Conservation (phyloP, 2,329 filamentous ascomycete species). For the Aspergillus fumigatus region DNA sequence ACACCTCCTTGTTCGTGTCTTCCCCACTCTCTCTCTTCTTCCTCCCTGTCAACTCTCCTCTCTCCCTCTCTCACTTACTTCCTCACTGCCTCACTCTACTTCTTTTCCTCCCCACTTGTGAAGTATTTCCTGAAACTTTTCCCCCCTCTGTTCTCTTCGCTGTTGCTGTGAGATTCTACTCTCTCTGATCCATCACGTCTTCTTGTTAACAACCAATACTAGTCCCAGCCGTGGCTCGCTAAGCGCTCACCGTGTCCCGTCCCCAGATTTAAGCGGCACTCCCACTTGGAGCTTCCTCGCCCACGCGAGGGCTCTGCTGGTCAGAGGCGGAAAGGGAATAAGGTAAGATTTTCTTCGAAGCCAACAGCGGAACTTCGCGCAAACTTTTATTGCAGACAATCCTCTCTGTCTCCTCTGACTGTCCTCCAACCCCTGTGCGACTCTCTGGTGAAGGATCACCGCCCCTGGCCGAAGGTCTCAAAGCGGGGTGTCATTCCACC, state of each 20-base stretch:
- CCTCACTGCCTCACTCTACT: not conserved
- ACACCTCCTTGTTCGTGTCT: slow-evolving; percentile 14
- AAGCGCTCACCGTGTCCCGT: slow-evolving; percentile 8
- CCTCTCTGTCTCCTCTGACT: not conserved
- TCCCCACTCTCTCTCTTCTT: slow-evolving; percentile 7
- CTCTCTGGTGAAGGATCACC: not conserved
- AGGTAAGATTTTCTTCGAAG: not conserved
- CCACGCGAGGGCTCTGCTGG: slow-evolving; percentile 9
- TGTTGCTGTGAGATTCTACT: not conserved
- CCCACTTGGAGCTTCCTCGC: slow-evolving; percentile 14
- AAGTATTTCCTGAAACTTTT: not conserved
- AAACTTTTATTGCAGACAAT: not conserved
- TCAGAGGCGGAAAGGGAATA: not conserved
- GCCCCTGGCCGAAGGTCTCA: not conserved
- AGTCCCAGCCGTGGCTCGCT: not conserved
- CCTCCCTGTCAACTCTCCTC: not conserved
- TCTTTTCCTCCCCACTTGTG: slow-evolving; percentile 7
- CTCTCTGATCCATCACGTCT: not conserved
- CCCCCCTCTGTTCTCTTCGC: not conserved
- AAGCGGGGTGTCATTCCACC: not conserved
- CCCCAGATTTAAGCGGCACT: slow-evolving; percentile 10
- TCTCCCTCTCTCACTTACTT: slow-evolving; percentile 8
- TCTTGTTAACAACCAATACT: slow-evolving; percentile 2
- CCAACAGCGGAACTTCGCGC: not conserved
- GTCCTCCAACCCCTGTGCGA: not conserved